These are phyloP conservation scores for Saccharata proteae DNA, from an alignment of 2,329 filamentous ascomycete genomes.

Conservation along the genomic window DNA sequence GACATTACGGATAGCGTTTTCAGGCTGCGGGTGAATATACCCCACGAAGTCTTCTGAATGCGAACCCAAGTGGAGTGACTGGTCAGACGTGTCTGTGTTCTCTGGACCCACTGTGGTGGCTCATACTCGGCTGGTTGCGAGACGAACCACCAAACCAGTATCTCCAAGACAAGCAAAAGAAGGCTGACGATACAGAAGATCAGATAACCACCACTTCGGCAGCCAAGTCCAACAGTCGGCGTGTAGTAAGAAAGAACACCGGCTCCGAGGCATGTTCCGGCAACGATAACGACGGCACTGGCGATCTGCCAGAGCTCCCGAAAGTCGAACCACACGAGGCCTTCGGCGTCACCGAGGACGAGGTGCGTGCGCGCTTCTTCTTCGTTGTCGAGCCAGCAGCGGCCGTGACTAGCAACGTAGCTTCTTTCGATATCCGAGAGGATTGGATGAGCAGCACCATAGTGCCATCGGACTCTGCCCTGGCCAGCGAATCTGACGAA, in stretches of 20 bases:
- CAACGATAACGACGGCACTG: conserved; percentile 25
- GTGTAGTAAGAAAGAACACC: conserved; percentile 33
- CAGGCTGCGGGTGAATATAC: conserved; percentile 4
- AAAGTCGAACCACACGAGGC: conserved; percentile 30
- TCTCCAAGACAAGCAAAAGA: conserved; percentile 25
- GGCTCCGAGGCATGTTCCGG: conserved; percentile 23
- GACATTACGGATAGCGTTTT: conserved; percentile 3
- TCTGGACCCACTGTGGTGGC: conserved; percentile 4
- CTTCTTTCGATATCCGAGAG: conserved; percentile 28
- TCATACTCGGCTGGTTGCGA: conserved; percentile 9
- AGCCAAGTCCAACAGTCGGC: conserved; percentile 34
- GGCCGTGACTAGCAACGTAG: conserved; percentile 26
- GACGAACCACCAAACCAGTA: conserved; percentile 24
- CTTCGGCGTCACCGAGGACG: conserved; percentile 24
- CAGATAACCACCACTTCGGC: conserved; percentile 30
- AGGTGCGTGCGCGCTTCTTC: conserved; percentile 20
- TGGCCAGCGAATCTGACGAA: conserved; percentile 30
- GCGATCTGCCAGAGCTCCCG: conserved; percentile 33
- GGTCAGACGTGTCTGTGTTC: conserved; percentile 1
- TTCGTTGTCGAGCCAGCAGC: conserved; percentile 26
- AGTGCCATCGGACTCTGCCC: conserved; percentile 24
- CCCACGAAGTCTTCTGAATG: conserved; percentile 2
- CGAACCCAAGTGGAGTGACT: not conserved
- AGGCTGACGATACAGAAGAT: conserved; percentile 25
- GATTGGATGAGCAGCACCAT: conserved; percentile 32